Base-by-base conservation (phyloP, 805 yeast genomes). In the Maudiozyma serrabonitensis region DNA sequence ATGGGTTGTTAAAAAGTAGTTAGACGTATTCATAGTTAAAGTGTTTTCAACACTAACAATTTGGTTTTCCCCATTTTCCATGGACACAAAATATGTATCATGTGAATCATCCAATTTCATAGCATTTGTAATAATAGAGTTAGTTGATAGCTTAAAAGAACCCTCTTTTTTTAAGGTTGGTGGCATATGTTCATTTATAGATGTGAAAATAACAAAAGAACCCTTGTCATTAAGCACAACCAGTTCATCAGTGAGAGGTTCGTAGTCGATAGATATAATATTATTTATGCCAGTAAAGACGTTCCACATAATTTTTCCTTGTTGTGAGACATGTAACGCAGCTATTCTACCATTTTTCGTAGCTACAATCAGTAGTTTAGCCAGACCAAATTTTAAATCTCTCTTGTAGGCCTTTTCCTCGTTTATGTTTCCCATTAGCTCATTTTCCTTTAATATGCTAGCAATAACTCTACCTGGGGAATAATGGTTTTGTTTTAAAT, bases 311-410 rank as follows among this genome's bases (percentile, higher is more conserved):
- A 47, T 35, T 15, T 62, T 55, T 18, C 78, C 76, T n/a, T 43
- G 25, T 46, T 71, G 63, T 6, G 62, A 55, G 1, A 76, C 60
- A 51, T 74, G 69, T 16, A 78, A 58, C 1, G 77, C 79, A 9
- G 72, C 61, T 1, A 81, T 46, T 43, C 67, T 68, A 5, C 76
- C 75, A 43, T 60, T 60, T 12, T 59, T 56, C 0, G 79, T 71
- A 2, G 74, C 68, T 0, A 70, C 68, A 2, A 78, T 60, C 26
- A 79, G 52, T 5, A 61, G 59, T 50, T 78, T 78, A 7, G 64
- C 57, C 34, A 74, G 70, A 1, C 82, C 82, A 64, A 79, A 78
- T 28, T 64, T 69, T 6, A 56, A 40, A 38, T 64, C 59, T 49
- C 55, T 50, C 32, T 52, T 47, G 6, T 32, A 25, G 21, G 43